Percentiles rank a stretch among this genome's conserved stretches.
Evolutionary conservation across 2,329 filamentous ascomycete species (phyloP).

Genomic region (Acrocalymma vagum): DNA sequence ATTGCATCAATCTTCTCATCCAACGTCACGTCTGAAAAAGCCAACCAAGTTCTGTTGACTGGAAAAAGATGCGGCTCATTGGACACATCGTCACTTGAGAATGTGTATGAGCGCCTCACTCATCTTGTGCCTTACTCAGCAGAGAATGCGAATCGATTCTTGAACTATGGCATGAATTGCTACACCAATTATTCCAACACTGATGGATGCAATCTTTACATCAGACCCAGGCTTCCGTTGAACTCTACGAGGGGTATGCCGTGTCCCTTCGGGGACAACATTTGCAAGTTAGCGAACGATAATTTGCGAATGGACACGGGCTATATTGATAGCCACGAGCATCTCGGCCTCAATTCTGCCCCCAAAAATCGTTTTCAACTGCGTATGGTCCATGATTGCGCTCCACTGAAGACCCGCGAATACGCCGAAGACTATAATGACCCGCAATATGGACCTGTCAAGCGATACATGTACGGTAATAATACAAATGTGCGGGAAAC

Average conservation of each 20-base stretch:
- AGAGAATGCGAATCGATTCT: constrained; percentile 16
- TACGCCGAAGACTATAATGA: constrained; percentile 17
- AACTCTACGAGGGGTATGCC: constrained; percentile 11
- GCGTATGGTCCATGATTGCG: constrained; percentile 27
- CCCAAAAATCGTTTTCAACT: constrained; percentile 27
- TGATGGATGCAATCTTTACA: constrained; percentile 25
- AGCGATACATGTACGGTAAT: constrained; percentile 15
- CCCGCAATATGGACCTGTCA: constrained; percentile 4
- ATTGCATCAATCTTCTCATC: constrained; percentile 45
- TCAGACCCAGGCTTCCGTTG: constrained; percentile 17
- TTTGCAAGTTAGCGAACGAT: constrained; percentile 19
- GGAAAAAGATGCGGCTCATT: constrained; percentile 18
- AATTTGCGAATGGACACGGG: constrained; percentile 33
- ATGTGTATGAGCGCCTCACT: constrained; percentile 7
- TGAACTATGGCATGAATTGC: constrained; percentile 29
- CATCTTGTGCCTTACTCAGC: constrained; percentile 13
- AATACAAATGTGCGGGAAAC: background rate
- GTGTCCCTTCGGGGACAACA: constrained; percentile 27
- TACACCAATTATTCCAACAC: constrained; percentile 18
- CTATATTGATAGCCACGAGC: constrained; percentile 23
- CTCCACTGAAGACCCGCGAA: constrained; percentile 24
- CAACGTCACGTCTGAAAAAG: constrained; percentile 42
- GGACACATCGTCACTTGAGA: constrained; percentile 5
- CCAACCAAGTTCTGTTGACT: constrained; percentile 41
- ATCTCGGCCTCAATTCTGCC: constrained; percentile 34